phyloP scores from a whole-genome alignment of 352 stramenopile genomes.

The Pythium vanterpoolii region DNA sequence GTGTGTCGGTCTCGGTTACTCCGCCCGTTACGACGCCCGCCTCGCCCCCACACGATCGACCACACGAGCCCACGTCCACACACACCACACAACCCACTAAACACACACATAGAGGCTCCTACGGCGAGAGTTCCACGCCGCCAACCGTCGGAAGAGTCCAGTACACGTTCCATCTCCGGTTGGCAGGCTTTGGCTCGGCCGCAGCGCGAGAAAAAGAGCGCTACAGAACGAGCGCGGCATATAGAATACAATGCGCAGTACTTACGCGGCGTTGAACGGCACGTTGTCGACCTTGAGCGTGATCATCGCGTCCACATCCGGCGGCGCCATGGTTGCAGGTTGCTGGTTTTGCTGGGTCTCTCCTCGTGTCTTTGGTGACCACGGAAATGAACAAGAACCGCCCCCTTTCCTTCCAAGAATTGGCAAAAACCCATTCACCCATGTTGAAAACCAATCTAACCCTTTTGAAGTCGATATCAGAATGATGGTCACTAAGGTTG shows the following conservation, averaged over 20 bases:
- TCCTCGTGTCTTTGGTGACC: background rate
- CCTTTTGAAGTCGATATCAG: background rate
- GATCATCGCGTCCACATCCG: conserved; percentile 80
- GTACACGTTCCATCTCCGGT: background rate
- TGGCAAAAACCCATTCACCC: conserved; percentile 12
- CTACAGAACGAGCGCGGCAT: conserved; percentile 12
- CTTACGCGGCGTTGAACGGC: conserved; percentile 68
- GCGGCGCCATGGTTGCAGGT: conserved; percentile 57
- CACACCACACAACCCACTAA: background rate
- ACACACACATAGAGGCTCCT: background rate
- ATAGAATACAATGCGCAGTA: conserved; percentile 9
- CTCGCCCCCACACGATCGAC: background rate
- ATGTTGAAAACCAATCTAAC: background rate
- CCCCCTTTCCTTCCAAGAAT: conserved; percentile 15
- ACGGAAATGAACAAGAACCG: conserved; percentile 1
- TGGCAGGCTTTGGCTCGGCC: background rate
- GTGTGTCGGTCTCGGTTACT: background rate
- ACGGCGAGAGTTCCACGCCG: background rate
- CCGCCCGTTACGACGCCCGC: background rate
- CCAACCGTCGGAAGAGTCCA: background rate
- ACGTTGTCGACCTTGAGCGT: conserved; percentile 90
- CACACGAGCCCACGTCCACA: background rate
- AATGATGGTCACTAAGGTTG: conserved; percentile 12
- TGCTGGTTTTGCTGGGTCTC: conserved; percentile 12
- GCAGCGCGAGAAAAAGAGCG: conserved; percentile 12